A percentile compares a stretch with the other conserved stretches of the same genome.
Conservation (phyloP, 768 basidiomycete species). For the Tricholoma flavovirens region DNA sequence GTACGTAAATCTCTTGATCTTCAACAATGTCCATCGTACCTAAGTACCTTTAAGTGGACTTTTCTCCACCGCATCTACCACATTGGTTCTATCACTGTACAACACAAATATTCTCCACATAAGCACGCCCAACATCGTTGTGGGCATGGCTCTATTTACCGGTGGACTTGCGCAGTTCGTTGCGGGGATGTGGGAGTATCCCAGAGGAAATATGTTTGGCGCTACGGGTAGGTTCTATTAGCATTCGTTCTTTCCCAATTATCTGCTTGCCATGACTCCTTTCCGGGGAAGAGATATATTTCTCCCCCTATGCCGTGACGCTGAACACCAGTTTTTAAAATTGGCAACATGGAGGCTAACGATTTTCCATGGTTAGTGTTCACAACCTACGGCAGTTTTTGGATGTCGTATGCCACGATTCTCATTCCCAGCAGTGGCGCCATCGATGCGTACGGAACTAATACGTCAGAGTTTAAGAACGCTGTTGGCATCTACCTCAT, state of each 20-base stretch:
- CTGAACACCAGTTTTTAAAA: too few relatives aligned
- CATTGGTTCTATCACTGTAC: conserved; percentile 64
- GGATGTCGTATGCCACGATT: conserved; percentile 77
- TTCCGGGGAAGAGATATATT: neutral
- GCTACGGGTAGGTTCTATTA: conserved; percentile 64
- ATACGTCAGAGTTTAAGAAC: conserved; percentile 30
- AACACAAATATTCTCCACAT: conserved; percentile 51
- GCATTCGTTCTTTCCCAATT: neutral
- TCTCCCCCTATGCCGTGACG: neutral
- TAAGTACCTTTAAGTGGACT: conserved; percentile 21
- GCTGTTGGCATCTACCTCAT: conserved; percentile 73
- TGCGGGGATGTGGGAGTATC: conserved; percentile 78
- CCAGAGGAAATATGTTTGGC: conserved; percentile 56
- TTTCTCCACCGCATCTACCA: conserved; percentile 43
- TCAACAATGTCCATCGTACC: neutral
- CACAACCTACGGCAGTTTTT: conserved; percentile 82
- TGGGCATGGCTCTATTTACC: conserved; percentile 70
- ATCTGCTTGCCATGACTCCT: neutral
- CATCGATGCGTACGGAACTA: conserved; percentile 39
- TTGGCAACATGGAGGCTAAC: neutral
- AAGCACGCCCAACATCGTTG: conserved; percentile 50
- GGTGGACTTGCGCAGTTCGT: conserved; percentile 78
- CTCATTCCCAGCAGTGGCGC: conserved; percentile 68
- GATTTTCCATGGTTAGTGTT: conserved; percentile 45
- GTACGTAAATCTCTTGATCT: neutral